A percentile compares a stretch with the other conserved stretches of the same genome.
Evolutionary conservation across 2,329 filamentous ascomycete genomes (phyloP).

Genomic region (Polychaeton citri): DNA sequence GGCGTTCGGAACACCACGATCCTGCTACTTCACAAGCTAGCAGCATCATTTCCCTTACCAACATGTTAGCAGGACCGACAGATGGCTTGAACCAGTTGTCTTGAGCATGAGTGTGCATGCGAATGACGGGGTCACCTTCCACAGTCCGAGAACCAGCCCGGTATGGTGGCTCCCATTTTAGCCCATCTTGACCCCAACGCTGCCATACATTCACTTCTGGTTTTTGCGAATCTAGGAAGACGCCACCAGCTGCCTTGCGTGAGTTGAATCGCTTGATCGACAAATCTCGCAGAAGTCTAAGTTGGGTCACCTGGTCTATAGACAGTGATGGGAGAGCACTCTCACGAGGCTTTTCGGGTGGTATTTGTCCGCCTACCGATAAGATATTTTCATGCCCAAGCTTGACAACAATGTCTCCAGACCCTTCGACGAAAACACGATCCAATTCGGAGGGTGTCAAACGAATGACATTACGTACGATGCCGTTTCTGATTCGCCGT

Average conservation of each 20-base stretch:
- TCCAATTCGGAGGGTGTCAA: conserved; percentile 33
- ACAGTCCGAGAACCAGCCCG: conserved; percentile 23
- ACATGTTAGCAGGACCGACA: conserved; percentile 11
- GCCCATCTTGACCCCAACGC: conserved; percentile 13
- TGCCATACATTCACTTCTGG: conserved; percentile 26
- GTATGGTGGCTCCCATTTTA: conserved; percentile 29
- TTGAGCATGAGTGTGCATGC: conserved; percentile 20
- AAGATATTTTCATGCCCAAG: conserved; percentile 9
- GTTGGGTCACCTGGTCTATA: conserved; percentile 15
- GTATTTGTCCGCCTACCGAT: conserved; percentile 22
- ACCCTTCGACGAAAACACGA: conserved; percentile 3
- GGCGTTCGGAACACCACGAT: conserved; percentile 37
- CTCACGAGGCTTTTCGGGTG: conserved; percentile 4
- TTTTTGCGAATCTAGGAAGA: conserved; percentile 19
- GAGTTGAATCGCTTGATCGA: conserved; percentile 19
- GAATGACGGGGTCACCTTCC: conserved; percentile 32
- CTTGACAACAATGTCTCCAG: background rate
- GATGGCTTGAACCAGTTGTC: conserved; percentile 18
- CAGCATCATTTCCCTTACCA: conserved; percentile 40
- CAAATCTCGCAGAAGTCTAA: conserved; percentile 23
- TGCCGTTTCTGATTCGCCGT: conserved; percentile 39
- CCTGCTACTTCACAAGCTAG: conserved; percentile 40
- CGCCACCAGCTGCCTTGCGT: conserved; percentile 25
- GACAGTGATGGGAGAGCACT: conserved; percentile 13
- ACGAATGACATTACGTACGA: conserved; percentile 40